These are phyloP conservation scores for Metschnikowia sp. DNA, from an alignment of 805 yeast species.

Conservation along the genomic window DNA sequence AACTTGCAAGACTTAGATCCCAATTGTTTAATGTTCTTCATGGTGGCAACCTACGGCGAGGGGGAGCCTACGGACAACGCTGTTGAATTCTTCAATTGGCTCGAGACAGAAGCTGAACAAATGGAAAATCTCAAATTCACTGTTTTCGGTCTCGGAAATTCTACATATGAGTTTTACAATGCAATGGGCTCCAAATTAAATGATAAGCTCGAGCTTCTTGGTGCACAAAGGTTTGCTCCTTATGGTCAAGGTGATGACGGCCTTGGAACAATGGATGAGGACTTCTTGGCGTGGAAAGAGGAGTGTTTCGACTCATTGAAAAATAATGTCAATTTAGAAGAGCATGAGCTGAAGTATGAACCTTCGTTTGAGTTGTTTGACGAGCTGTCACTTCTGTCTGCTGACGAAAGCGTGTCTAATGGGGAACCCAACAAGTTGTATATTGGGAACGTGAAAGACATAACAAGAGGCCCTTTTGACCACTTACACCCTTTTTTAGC, in stretches of 20 bases:
- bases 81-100: constrained; percentile 66
- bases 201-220: constrained; percentile 53
- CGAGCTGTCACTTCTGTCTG: constrained; percentile 23
- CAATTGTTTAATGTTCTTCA: constrained; percentile 54
- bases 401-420: constrained; percentile 36
- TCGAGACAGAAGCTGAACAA: constrained; percentile 52
- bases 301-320: constrained; percentile 62
- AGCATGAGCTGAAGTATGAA: constrained; percentile 75
- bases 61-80: constrained; percentile 98
- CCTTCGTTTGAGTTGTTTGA: constrained; percentile 55
- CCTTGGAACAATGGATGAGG: constrained; percentile 91
- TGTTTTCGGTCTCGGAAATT: constrained; percentile 90
- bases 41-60: constrained; percentile 94
- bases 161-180: constrained; percentile 90
- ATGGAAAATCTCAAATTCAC: constrained; percentile 62
- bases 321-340: constrained; percentile 63
- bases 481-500: constrained; percentile 82
- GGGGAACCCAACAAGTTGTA: constrained; percentile 79
- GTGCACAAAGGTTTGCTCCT: constrained; percentile 71
- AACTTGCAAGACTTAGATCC: constrained; percentile 61
- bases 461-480: constrained; percentile 71
- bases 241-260: constrained; percentile 96
- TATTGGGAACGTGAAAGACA: constrained; percentile 24
- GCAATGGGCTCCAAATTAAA: constrained; percentile 67
- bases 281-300: constrained; percentile 91